Base-by-base conservation (phyloP, 345 rosid species). In the Trapa incisa region DNA sequence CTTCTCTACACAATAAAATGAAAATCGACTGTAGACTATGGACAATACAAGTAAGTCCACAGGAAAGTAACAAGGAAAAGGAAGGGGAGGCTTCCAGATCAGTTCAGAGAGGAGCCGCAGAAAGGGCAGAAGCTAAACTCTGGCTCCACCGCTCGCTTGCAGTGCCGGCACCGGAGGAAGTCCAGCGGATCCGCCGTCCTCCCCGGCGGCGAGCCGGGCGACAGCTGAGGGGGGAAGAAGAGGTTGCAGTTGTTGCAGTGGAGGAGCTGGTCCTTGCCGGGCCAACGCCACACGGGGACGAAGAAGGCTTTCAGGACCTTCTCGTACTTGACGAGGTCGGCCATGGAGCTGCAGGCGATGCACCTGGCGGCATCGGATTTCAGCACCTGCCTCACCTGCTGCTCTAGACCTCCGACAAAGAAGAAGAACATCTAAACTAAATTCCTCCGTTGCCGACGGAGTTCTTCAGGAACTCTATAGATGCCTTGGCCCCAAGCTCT, bases 221-320 rank as follows among this genome's bases (percentile, higher is more conserved):
- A 72, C 15, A 77, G 63, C 37, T 80, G 68, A 29, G 64, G 81
- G 11, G 94, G 96, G 71, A 84, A 90, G 68, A 88, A 82, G 54
- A 89, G 76, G 66, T 84, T 68, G 71, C 98, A 93, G 37, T 69
- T 74, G 69, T 67, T 66, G 74, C 98, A 90, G 69, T 82, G 70
- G 73, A 88, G 39, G 17, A 82, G 70, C 35, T 85, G 88, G 0
- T 87, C 87, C 68, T 87, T 84, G 0, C 79, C 96, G 0, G 92
- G 94, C 94, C 97, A 90, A 71, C 75, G 87, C 96, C 97, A 90
- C 47, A 86, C 88, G 10, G 97, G 92, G 66, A 93, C 76, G 69
- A 93, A 93, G 83, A 93, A 93, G 11, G 81, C 70, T 78, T 89
- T 92, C 64, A 92, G 76, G 8, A 88, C 94, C 60, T 90, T 90